These are phyloP conservation scores for Dalbergia oliveri DNA, from an alignment of 306 rosid species.

Conservation along the genomic window DNA sequence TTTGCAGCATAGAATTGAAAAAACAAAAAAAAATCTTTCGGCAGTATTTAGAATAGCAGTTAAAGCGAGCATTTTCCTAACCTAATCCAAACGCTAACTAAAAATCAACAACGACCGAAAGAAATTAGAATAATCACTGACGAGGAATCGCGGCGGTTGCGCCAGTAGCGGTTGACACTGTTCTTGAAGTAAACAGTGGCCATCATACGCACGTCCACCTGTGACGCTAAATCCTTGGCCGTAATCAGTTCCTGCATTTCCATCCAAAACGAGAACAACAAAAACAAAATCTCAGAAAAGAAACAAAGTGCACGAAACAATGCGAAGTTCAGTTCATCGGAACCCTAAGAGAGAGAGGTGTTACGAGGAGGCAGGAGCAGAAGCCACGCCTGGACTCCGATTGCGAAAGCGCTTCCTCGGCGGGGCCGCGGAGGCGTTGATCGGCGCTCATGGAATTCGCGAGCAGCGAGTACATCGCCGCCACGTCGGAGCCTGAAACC, in stretches of 20 bases:
- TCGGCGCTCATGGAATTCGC: slow-evolving; percentile 83
- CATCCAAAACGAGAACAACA: background rate
- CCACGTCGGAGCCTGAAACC: slow-evolving; percentile 77
- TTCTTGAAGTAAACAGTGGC: slow-evolving; percentile 91
- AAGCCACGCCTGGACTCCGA: slow-evolving; percentile 89
- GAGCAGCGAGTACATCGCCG: slow-evolving; percentile 82
- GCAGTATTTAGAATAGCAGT: slow-evolving; percentile 8
- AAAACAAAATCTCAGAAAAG: slow-evolving; percentile 25
- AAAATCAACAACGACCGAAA: background rate
- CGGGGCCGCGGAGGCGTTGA: slow-evolving; percentile 74
- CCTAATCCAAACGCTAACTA: background rate
- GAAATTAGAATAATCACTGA: slow-evolving; percentile 43
- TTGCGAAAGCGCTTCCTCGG: slow-evolving; percentile 80
- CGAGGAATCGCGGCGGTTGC: slow-evolving; percentile 76
- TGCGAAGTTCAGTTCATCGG: slow-evolving; percentile 40
- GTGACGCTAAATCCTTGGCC: slow-evolving; percentile 80
- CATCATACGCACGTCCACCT: slow-evolving; percentile 86
- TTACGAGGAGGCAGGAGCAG: slow-evolving; percentile 82
- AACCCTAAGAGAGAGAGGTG: slow-evolving; percentile 53
- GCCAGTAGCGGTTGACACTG: slow-evolving; percentile 87
- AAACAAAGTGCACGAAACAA: slow-evolving; percentile 13
- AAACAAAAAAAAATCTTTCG: background rate
- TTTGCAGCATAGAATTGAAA: background rate
- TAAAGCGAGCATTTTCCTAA: background rate
- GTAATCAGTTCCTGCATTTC: slow-evolving; percentile 78